Evolutionary conservation across 208 protist genomes (phyloP), one percentile per base, ranked within the genome.

Genomic region (Trypanosoma platydactyli): DNA sequence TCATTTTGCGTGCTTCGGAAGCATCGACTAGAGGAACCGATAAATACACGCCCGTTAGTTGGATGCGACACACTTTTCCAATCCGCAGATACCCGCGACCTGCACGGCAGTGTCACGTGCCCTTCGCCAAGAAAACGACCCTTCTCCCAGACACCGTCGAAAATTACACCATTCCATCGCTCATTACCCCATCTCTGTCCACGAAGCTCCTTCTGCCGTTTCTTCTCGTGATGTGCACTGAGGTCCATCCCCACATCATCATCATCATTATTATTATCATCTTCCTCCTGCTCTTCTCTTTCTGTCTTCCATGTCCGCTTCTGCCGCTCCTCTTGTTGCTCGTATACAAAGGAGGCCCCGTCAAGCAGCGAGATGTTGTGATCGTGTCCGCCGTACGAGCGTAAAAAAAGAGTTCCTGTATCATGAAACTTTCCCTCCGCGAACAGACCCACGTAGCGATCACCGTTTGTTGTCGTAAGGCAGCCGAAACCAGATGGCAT

Each of bases 361-460:
- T 77, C 64, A 4, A 72, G 52, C 25, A 68, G 50, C 24, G 57
- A 59, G 20, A 0, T 13, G 12, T 25, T 30, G 27, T 13, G 5
- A 25, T 59, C 54, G 15, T 40, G 24, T 9, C 59, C 30, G 9
- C 67, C 69, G 25, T 46, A 64, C 1, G 67, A 49, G 7, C 44
- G 46, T 7, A 70, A 24, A 53, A 91, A 92, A 48, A 95, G 81
- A 0, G 83, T 80, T 11, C 90, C 90, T 5, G 78, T 78, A 56
- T 82, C 81, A 78, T 88, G 76, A 59, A 87, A 92, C 54, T 81
- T 72, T 24, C 77, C 79, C 29, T 44, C 54, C 49, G 64, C 50
- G 53, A 91, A 89, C 18, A 73, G 61, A 5, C 90, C 90, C 27
- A 86, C 67, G 73, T 94, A 96, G 42, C 86, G 80, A 48, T 87